Conservation (phyloP, 345 rosid genomes). For the Hibiscus mutabilis region DNA sequence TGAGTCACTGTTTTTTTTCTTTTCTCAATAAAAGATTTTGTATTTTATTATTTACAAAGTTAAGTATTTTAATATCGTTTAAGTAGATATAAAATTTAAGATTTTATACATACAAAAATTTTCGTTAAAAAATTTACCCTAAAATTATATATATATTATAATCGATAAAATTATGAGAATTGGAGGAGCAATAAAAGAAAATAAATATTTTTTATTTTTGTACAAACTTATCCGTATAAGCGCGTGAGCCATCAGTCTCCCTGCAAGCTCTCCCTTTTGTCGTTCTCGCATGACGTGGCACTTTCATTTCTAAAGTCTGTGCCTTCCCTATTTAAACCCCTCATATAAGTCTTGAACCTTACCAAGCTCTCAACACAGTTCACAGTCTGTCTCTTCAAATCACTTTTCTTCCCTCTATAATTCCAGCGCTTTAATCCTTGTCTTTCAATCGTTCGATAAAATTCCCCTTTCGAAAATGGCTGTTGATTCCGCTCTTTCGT, state of each 20-base stretch:
- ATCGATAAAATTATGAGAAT: too few relatives aligned
- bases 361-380: slow-evolving; percentile 9
- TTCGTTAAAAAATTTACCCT: too few relatives aligned
- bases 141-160: too few relatives aligned
- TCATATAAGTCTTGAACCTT: neutral
- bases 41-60: too few relatives aligned
- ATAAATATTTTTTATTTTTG: neutral
- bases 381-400: neutral
- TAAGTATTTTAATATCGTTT: too few relatives aligned
- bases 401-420: neutral
- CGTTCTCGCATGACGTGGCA: slow-evolving; percentile 37
- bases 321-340: slow-evolving; percentile 40
- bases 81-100: too few relatives aligned
- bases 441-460: neutral
- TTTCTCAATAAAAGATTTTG: too few relatives aligned
- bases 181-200: too few relatives aligned
- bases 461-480: slow-evolving; percentile 37
- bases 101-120: too few relatives aligned
- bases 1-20: too few relatives aligned
- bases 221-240: neutral
- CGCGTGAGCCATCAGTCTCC: slow-evolving; percentile 22
- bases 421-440: neutral
- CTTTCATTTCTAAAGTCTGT: neutral
- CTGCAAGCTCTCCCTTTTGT: slow-evolving; percentile 19
- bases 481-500: slow-evolving; percentile 49